phyloP scores from a whole-genome alignment of 768 basidiomycete species.

The Pleurotus platypus region DNA sequence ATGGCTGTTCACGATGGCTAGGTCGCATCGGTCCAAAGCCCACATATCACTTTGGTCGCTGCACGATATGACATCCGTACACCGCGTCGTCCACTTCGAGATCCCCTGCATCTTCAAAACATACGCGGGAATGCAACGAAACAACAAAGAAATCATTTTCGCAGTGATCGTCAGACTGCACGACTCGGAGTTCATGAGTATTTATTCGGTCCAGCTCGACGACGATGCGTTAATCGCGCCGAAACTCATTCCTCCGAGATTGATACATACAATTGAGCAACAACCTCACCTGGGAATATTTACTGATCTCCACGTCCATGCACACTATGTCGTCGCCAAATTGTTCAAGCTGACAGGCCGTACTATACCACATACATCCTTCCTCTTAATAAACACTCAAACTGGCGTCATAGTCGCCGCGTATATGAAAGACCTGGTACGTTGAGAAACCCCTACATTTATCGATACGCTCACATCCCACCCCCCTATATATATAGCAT shows the following conservation, averaged over 20 bases:
- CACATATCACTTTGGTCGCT: constrained; percentile 43
- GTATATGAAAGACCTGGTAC: not conserved
- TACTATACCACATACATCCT: constrained; percentile 16
- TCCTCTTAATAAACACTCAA: constrained; percentile 27
- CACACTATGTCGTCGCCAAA: constrained; percentile 23
- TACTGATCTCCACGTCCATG: constrained; percentile 21
- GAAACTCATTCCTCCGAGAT: constrained; percentile 5
- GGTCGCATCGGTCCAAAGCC: constrained; percentile 21
- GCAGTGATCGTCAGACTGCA: constrained; percentile 5
- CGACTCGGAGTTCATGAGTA: constrained; percentile 12
- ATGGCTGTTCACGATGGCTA: constrained; percentile 44
- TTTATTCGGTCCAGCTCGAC: constrained; percentile 19
- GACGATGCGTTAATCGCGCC: constrained; percentile 8
- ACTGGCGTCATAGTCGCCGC: constrained; percentile 14
- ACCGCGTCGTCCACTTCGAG: constrained; percentile 6
- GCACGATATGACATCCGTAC: constrained; percentile 19
- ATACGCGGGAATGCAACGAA: constrained; percentile 26
- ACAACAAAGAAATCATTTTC: constrained; percentile 17
- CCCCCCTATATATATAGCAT: constrained; percentile 16
- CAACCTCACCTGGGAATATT: constrained; percentile 16
- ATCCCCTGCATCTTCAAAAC: constrained; percentile 24
- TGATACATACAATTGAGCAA: constrained; percentile 12
- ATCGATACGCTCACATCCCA: too few relatives aligned
- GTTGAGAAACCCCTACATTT: not conserved
- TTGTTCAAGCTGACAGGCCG: constrained; percentile 15